Evolutionary conservation across 2,329 filamentous ascomycete genomes (phyloP), one percentile per base, ranked within the genome.

Genomic region (Trichoderma afroharzianum): DNA sequence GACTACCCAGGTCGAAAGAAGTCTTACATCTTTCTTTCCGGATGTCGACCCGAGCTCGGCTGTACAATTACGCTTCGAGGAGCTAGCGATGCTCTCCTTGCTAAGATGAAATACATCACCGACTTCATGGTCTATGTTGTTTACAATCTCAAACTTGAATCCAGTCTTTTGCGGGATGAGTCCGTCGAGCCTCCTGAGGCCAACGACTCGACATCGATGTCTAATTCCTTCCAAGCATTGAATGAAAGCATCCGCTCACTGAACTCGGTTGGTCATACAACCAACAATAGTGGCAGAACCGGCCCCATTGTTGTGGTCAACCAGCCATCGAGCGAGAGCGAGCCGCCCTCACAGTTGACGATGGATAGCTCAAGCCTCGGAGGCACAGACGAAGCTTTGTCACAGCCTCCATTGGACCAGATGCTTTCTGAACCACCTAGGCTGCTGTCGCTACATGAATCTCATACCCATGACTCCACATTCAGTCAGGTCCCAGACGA

Each of bases 91-190:
- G 84, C 88, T 62, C 85, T 90, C 0, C 86, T 99, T 21, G 85
- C 90, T 1, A 93, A 91, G 76, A 90, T 99, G 80, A 99, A 99
- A 82, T 89, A 90, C 67, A 96, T 99, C 75, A 96, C 95, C 12
- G 96, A 99, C 79, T 98, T 99, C 79, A 98, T 99, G 95, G 92
- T 97, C 47, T 99, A 98, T 76, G 97, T 99, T 24, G 95, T 98
- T 14, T 99, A 99, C 82, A 99, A 98, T 77, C 86, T 99, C 68
- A 97, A 97, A 79, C 87, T 99, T 15, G 96, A 99, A 82, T 97
- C 96, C 1, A 97, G 93, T 76, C 85, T 99, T 59, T 93, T 99
- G 88, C 89, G 93, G 67, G 96, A 99, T 79, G 95, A 97, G 77
- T 97, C 94, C 76, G 92, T 97, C 18, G 89, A 95, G 73, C 91